Base-by-base conservation (phyloP, 129 eudicot species). In the Pittosporum tobira region DNA sequence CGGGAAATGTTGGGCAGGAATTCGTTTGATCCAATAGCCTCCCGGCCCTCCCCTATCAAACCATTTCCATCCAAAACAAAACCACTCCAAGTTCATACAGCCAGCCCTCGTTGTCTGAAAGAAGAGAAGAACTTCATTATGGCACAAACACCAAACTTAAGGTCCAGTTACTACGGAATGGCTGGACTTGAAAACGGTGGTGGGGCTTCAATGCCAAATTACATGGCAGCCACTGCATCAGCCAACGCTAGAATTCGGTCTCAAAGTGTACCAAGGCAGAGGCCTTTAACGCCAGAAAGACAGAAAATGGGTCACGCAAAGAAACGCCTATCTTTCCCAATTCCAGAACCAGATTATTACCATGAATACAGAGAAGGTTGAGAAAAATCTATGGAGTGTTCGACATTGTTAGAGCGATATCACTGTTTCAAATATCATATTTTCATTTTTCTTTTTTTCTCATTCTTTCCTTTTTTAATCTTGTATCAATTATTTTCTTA, bases 161-260 rank as follows among this genome's bases (percentile, higher is more conserved):
- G 64, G 24, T 53, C 68, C 53, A 44, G 1, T 22, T 48, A 60
- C 23, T 37, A 21, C 47, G 45, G 70, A 45, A 56, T 31, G 51
- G 27, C 46, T 21, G 54, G 19, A 29, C 50, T 48, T 50, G 66
- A 55, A 24, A 71, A 50, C n/a, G 43, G 58, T 25, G 56, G 54
- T 51, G 51, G 65, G 1, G 51, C 44, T 44, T 27, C 62, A 60
- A 26, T 37, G 45, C 94, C 94, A 11, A 79, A 63, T 55, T 84
- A 84, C 65, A 84, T 84, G 87, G 80, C 77, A 25, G 75, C 78
- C 21, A 84, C 94, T 6, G 79, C 57, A 26, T 79, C 94, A 19
- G 82, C 93, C 40, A 76, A 55, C 77, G 93, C 93, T 48, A 72
- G 86, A 37, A 55, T 58, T 20, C 55, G 87, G 61, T 72, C 87